Conservation (phyloP, 805 yeast species). For the Metschnikowia aberdeeniae region DNA sequence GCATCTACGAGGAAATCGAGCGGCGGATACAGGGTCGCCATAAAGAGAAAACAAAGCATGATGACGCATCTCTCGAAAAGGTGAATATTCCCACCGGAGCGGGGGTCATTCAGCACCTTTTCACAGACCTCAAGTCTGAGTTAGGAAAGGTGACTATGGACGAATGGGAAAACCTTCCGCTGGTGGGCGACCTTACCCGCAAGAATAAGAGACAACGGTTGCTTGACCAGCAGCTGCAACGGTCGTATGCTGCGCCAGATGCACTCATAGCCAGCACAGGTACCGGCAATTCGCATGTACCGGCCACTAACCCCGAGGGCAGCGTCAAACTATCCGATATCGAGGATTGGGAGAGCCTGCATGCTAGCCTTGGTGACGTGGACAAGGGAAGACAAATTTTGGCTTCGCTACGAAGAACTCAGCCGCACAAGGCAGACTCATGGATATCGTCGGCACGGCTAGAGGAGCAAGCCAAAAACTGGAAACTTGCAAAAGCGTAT, state of each 20-base stretch:
- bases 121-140: conserved; percentile 64
- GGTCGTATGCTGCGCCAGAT: conserved; percentile 85
- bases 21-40: conserved; percentile 32
- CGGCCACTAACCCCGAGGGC: background rate
- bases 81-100: conserved; percentile 15
- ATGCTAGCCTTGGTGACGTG: conserved; percentile 7
- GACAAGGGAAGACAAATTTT: conserved; percentile 56
- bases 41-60: conserved; percentile 14
- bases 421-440: conserved; percentile 68
- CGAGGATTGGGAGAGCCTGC: conserved; percentile 12
- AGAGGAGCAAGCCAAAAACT: conserved; percentile 62
- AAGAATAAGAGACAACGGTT: conserved; percentile 69
- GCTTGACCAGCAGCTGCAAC: conserved; percentile 55
- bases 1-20: conserved; percentile 65
- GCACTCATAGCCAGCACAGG: conserved; percentile 41
- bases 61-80: background rate
- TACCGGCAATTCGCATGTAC: conserved; percentile 9
- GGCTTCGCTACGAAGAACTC: conserved; percentile 62
- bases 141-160: conserved; percentile 55
- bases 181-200: conserved; percentile 81
- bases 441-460: conserved; percentile 86
- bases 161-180: conserved; percentile 83
- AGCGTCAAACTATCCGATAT: conserved; percentile 10
- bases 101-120: conserved; percentile 41
- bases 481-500: conserved; percentile 51